phyloP scores from a whole-genome alignment of 164 flowering plant genomes.

The Amborella trichopoda region DNA sequence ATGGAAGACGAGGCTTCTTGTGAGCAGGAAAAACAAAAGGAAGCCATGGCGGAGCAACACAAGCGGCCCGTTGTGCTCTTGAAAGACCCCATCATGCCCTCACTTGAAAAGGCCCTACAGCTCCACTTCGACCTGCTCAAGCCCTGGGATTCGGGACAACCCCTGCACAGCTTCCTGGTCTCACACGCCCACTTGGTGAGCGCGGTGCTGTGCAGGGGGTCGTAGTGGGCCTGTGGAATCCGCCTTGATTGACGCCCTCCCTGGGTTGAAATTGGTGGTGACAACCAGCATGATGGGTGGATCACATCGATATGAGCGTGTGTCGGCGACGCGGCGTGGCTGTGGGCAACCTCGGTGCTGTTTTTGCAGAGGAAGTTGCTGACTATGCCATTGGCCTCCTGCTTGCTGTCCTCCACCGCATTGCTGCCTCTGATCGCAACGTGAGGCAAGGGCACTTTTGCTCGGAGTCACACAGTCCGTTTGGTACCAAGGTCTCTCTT shows the following conservation, averaged over 20 bases:
- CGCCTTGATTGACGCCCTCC: slow-evolving; percentile 24
- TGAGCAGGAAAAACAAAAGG: no score
- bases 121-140: slow-evolving; percentile 18
- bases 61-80: no score
- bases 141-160: slow-evolving; percentile 23
- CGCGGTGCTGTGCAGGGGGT: slow-evolving; percentile 16
- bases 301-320: slow-evolving; percentile 34
- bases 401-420: slow-evolving; percentile 16
- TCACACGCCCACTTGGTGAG: slow-evolving; percentile 13
- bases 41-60: no score
- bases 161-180: slow-evolving; percentile 17
- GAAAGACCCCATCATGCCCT: no score
- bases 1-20: no score
- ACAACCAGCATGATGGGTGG: slow-evolving; percentile 27
- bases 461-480: background rate
- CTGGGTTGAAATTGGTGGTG: slow-evolving; percentile 21
- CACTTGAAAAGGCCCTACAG: no score
- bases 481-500: no score
- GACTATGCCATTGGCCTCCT: slow-evolving; percentile 34
- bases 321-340: slow-evolving; percentile 34
- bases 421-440: slow-evolving; percentile 14
- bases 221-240: slow-evolving; percentile 12
- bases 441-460: slow-evolving; percentile 12
- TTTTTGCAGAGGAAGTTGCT: slow-evolving; percentile 37
- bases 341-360: slow-evolving; percentile 32